Conservation (phyloP, 129 eudicot genomes). For the Chrysanthemum makinoi region DNA sequence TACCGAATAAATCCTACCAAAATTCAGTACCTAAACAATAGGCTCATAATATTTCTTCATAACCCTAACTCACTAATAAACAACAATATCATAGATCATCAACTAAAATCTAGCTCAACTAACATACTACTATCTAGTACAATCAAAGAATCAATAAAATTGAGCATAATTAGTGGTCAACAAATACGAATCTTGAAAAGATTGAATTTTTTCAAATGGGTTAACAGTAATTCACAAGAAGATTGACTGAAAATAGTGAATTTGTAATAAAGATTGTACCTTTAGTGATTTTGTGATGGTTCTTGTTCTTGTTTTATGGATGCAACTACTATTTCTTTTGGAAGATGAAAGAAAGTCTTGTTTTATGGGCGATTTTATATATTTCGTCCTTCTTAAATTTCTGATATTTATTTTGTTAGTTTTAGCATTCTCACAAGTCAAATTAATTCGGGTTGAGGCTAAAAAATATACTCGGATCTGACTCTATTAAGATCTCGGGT, state of each 20-base stretch:
- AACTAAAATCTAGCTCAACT: constrained; percentile 13
- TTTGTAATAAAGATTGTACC: constrained; percentile 25
- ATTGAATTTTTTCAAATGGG: not conserved
- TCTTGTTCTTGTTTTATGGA: constrained; percentile 8
- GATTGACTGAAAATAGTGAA: not conserved
- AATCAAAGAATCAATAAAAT: no score
- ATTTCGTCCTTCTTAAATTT: not conserved
- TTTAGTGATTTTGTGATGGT: constrained; percentile 26
- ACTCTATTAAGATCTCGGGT: no score
- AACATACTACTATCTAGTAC: no score
- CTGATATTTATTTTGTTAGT: no score
- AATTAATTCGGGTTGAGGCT: no score
- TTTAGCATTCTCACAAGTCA: no score
- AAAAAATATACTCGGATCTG: no score
- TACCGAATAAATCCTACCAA: no score
- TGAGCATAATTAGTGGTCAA: constrained; percentile 7
- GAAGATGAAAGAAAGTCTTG: constrained; percentile 23
- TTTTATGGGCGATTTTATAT: constrained; percentile 25
- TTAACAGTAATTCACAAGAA: constrained; percentile 12
- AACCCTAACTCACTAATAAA: constrained; percentile 7
- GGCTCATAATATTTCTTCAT: no score
- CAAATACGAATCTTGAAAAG: not conserved
- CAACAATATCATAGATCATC: constrained; percentile 1
- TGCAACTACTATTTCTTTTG: not conserved
- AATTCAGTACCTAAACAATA: no score